A percentile compares a stretch with the other conserved stretches of the same genome.
phyloP scores from a whole-genome alignment of 2,329 filamentous ascomycete species.

The Aspergillus eucalypticola region DNA sequence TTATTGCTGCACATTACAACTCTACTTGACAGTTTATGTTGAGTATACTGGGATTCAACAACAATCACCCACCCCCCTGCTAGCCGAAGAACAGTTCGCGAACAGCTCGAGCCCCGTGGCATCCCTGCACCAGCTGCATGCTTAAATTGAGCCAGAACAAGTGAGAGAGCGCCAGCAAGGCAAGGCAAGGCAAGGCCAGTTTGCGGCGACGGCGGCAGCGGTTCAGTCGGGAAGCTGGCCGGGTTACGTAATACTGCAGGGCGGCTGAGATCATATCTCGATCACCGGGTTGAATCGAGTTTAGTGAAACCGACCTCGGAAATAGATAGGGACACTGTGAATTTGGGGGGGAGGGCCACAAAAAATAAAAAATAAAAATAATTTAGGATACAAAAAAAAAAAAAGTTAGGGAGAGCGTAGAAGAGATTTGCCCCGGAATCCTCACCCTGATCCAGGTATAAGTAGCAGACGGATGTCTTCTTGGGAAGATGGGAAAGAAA shows the following conservation, averaged over 20 bases:
- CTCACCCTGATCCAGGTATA: not conserved
- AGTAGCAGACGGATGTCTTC: constrained; percentile 3
- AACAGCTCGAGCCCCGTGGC: not conserved
- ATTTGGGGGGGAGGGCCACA: not conserved
- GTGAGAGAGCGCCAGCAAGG: too few species aligned
- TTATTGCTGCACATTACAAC: too few species aligned
- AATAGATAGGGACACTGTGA: not conserved
- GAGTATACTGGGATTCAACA: not conserved
- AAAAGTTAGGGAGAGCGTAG: not conserved
- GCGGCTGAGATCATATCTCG: constrained; percentile 13
- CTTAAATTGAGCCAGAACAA: not conserved
- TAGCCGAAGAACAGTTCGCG: not conserved
- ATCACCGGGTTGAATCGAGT: not conserved
- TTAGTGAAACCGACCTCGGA: not conserved
- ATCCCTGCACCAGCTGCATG: constrained; percentile 8
- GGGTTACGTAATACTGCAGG: constrained; percentile 17
- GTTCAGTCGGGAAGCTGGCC: constrained; percentile 1
- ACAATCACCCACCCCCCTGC: not conserved
- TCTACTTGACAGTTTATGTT: too few species aligned
- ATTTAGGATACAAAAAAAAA: not conserved
- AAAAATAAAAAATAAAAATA: not conserved
- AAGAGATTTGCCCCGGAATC: not conserved
- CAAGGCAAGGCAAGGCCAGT: not conserved
- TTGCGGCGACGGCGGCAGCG: not conserved
- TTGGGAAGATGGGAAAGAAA: not conserved